These are phyloP conservation scores for Mesembryanthemum crystallinum DNA, from an alignment of 148 eudicot species.

Conservation along the genomic window DNA sequence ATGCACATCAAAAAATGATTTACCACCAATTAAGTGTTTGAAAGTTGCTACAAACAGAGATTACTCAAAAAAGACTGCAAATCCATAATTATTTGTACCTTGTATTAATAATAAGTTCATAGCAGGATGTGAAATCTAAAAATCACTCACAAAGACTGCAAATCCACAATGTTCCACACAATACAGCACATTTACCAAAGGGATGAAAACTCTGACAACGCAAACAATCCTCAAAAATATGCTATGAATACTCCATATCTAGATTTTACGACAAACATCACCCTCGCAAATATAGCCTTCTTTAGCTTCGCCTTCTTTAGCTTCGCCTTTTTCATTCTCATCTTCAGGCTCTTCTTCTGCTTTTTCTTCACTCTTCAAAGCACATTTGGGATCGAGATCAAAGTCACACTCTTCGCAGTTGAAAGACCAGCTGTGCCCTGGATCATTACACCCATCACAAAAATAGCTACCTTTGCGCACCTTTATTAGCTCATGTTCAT, in stretches of 20 bases:
- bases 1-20: no score
- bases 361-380: slow-evolving; percentile 21
- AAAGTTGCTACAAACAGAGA: no score
- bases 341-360: neutral
- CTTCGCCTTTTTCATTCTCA: slow-evolving; percentile 7
- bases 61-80: no score
- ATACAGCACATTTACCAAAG: no score
- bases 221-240: no score
- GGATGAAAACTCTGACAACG: no score
- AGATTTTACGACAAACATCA: slow-evolving; percentile 44
- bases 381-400: slow-evolving; percentile 37
- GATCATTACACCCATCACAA: slow-evolving; percentile 25
- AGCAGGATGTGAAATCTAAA: no score
- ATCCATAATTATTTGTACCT: no score
- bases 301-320: slow-evolving; percentile 30
- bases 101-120: no score
- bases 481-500: slow-evolving; percentile 37
- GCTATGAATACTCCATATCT: neutral
- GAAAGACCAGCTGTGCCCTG: slow-evolving; percentile 26
- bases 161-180: no score
- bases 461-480: slow-evolving; percentile 16
- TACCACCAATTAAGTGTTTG: no score
- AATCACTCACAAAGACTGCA: no score
- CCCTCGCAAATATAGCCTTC: slow-evolving; percentile 54
- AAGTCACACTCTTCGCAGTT: slow-evolving; percentile 33